Conservation (phyloP, 2,329 filamentous ascomycete species). For the Penicillium sp. region DNA sequence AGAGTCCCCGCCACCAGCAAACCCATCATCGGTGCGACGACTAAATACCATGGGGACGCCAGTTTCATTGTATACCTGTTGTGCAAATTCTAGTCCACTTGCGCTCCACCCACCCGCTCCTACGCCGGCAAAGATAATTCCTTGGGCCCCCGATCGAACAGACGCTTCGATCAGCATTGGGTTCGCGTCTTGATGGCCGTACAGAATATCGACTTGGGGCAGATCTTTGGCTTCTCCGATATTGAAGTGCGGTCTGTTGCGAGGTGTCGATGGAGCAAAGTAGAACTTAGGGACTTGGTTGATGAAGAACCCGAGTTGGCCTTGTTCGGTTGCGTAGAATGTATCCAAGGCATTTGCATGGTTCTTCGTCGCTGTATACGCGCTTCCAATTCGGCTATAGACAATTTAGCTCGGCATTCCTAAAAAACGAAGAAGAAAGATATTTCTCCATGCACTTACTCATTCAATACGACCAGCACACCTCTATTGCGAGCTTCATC, state of each 20-base stretch:
- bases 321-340: constrained; percentile 4
- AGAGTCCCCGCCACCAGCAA: not conserved
- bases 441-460: not conserved
- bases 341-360: constrained; percentile 4
- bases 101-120: constrained; percentile 3
- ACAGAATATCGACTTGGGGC: constrained; percentile 3
- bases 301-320: constrained; percentile 4
- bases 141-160: not conserved
- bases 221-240: not conserved
- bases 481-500: not conserved
- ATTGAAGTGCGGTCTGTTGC: not conserved
- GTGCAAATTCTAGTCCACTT: not conserved
- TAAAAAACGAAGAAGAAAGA: too few species aligned
- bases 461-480: not conserved
- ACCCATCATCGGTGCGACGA: not conserved
- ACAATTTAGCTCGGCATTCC: too few species aligned
- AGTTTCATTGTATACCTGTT: not conserved
- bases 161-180: not conserved
- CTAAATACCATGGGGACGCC: not conserved
- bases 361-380: not conserved
- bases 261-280: not conserved
- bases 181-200: not conserved
- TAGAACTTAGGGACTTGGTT: constrained; percentile 2
- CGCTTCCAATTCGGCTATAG: constrained; percentile 3
- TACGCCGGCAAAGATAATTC: constrained; percentile 2